Conservation (phyloP, 768 basidiomycete genomes). For the Rhodocollybia butyracea region DNA sequence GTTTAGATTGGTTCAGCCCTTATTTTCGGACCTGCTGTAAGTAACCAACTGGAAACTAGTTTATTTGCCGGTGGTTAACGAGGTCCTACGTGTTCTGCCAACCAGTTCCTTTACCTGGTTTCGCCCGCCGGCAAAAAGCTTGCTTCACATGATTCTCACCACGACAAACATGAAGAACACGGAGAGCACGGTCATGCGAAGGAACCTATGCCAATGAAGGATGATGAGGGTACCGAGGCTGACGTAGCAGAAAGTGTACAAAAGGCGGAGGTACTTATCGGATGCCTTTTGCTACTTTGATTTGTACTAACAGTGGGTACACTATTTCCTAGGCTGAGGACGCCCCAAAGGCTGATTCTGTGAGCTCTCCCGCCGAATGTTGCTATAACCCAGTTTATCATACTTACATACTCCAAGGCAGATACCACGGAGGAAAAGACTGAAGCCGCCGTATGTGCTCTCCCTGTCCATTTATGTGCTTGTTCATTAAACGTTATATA, state of each 20-base stretch:
- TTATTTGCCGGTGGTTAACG: too few species aligned
- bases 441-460: background rate
- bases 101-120: slow-evolving; percentile 9
- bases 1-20: slow-evolving; percentile 9
- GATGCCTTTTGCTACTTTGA: background rate
- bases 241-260: slow-evolving; percentile 6
- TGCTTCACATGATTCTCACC: slow-evolving; percentile 4
- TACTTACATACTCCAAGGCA: background rate
- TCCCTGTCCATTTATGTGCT: background rate
- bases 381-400: background rate
- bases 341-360: slow-evolving; percentile 2
- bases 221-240: slow-evolving; percentile 6
- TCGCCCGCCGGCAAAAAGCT: slow-evolving; percentile 6
- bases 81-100: too few species aligned
- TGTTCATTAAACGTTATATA: too few species aligned
- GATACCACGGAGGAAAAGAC: background rate
- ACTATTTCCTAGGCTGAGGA: background rate
- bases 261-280: slow-evolving; percentile 7
- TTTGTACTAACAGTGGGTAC: too few species aligned
- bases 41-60: background rate
- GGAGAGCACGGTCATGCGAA: background rate
- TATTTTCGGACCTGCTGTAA: slow-evolving; percentile 9
- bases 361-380: background rate
- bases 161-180: background rate
- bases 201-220: slow-evolving; percentile 9